phyloP scores from a whole-genome alignment of 1,284 basidiomycete species.

The Ganoderma lucidum region DNA sequence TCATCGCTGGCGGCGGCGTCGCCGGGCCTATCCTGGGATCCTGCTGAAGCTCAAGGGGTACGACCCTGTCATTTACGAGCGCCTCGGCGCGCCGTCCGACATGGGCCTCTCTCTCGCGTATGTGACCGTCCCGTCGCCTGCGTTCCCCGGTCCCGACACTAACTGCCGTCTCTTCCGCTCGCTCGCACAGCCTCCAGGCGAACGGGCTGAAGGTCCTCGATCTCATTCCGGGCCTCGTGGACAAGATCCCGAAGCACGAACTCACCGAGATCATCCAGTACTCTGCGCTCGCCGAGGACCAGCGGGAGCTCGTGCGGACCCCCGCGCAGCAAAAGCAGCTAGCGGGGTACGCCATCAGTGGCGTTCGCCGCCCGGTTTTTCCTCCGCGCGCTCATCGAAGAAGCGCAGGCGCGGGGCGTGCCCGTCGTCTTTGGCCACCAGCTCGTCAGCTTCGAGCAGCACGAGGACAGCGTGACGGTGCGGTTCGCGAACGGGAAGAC shows the following conservation, averaged over 20 bases:
- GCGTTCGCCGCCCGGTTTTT: constrained; percentile 46
- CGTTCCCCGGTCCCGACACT: not conserved
- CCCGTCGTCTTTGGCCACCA: constrained; percentile 48
- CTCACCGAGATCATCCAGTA: constrained; percentile 38
- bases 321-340: constrained; percentile 35
- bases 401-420: constrained; percentile 46
- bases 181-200: constrained; percentile 45
- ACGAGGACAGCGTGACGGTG: constrained; percentile 44
- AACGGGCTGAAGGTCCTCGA: constrained; percentile 52
- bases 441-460: constrained; percentile 45
- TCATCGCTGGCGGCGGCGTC: constrained; percentile 53
- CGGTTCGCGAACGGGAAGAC: constrained; percentile 48
- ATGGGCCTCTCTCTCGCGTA: constrained; percentile 50
- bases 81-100: constrained; percentile 39
- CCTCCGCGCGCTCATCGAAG: constrained; percentile 44
- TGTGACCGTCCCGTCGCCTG: constrained; percentile 16
- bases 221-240: constrained; percentile 48
- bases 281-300: constrained; percentile 44
- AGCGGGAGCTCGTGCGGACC: constrained; percentile 42
- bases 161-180: constrained; percentile 34
- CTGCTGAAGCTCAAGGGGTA: constrained; percentile 53
- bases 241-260: constrained; percentile 43
- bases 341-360: constrained; percentile 38
- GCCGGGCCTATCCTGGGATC: constrained; percentile 55
- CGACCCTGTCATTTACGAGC: constrained; percentile 52